Base-by-base conservation (phyloP, 148 eudicot species). In the Tetragonia tetragonoides region DNA sequence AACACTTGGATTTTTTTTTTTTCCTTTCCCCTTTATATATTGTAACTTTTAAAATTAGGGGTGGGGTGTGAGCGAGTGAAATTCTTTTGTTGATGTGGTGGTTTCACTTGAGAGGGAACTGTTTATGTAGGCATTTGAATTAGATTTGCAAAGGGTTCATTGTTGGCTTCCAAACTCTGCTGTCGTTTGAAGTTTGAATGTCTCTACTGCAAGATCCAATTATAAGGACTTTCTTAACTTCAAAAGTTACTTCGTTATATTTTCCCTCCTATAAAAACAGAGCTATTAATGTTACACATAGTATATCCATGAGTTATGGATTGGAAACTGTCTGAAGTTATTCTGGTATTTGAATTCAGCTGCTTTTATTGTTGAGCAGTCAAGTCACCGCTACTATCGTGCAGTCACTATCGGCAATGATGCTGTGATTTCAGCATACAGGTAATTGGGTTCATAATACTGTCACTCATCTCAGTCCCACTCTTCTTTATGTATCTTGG, bases 361-460 rank as follows among this genome's bases (percentile, higher is more conserved):
- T 95, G 88, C 88, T 95, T 95, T 90, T 91, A 82, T 91, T 92
- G 88, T 94, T 92, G 94, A 90, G 94, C 99, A 95, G 99, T 92
- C 97, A 86, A 95, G 94, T 83, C 93, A 91, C 66, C 94, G 88
- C 49, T 95, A 95, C 81, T 95, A 86, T 72, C 85, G 93, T 83
- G 99, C 97, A 77, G 87, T 95, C 80, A 84, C 97, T 54, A 84
- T 92, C 67, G 97, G 97, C 83, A 87, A 81, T 71, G 96, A 93
- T 87, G 96, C 99, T 72, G 99, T 89, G 70, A 91, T 95, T 82
- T 95, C 99, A 68, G 99, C 97, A 20, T 92, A 87, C 91, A 91
- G 99, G 99, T 81, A 77, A 46, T 47, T 47, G n/a, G 11, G 6
- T 57, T 56, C 62, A 7, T 17, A 14, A 10, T 4, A 34, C 14